Evolutionary conservation across 2,329 filamentous ascomycete species (phyloP), one percentile per base, ranked within the genome.

Genomic region (Cladosporium austrohemisphaericum): DNA sequence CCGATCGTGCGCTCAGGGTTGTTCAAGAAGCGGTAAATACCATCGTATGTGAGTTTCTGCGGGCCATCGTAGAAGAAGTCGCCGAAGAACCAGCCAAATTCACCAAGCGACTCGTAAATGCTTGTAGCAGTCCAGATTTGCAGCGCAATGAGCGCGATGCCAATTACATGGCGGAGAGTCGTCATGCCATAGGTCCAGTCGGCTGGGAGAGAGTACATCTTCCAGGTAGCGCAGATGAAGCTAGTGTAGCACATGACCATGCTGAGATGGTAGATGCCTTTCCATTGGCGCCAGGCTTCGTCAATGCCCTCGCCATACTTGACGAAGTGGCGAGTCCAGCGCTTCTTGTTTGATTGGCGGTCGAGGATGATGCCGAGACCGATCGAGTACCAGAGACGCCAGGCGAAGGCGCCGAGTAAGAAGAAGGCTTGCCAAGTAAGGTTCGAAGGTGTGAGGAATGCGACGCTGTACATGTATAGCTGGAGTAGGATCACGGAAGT

Each of bases 11-110:
- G 85, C 68, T 98, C 93, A 0, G 93, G 93, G 63, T 97, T 98
- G 73, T 98, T 98, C 57, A 98, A 76, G 71, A 95, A 98, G 40
- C 93, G 89, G 68, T 98, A 98, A 61, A 98, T 98, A 54, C 92
- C 94, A 58, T 86, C 90, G 70, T 98, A 98, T 1, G 88, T 97
- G 54, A 97, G 77, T 70, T 93, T 95, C 13, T 50, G 37, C 14
- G 47, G 85, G 9, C 44, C 44, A 54, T 96, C 89, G 65, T 93
- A 96, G 76, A 98, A 97, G 75, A 97, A 98, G 66, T 98, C 93
- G 14, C 93, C 93, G 64, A 91, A 97, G 75, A 97, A 97, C 92
- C 92, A 98, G 60, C 93, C 93, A 62, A 97, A 98, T 64, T 98
- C 93, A 50, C 93, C 93, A 0, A 98, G 81, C 2, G 89, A 94